phyloP scores from a whole-genome alignment of 768 basidiomycete species.

The Russula ochroleuca region DNA sequence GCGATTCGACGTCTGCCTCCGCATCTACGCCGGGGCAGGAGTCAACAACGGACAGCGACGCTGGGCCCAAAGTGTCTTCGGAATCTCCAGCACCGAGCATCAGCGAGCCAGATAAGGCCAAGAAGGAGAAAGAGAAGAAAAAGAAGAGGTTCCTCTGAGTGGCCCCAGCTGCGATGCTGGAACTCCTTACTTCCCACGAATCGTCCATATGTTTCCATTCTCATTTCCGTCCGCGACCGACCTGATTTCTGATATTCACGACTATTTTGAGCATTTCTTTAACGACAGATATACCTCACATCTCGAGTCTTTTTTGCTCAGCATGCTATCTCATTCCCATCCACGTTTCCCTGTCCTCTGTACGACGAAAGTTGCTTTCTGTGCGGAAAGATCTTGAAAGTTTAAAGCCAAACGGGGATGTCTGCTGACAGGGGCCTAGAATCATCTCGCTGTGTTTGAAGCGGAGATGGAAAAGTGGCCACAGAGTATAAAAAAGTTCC shows the following conservation, averaged over 20 bases:
- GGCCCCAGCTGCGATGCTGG: not conserved
- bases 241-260: conserved; percentile 14
- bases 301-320: not conserved
- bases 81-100: conserved; percentile 59
- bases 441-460: conserved; percentile 32
- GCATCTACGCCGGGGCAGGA: conserved; percentile 3
- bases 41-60: conserved; percentile 16
- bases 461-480: conserved; percentile 49
- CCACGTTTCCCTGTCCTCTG: not conserved
- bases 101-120: conserved; percentile 48
- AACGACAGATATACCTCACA: conserved; percentile 1
- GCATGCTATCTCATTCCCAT: not conserved
- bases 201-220: conserved; percentile 3
- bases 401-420: conserved; percentile 20
- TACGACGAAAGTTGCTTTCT: not conserved
- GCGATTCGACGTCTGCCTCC: conserved; percentile 42
- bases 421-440: conserved; percentile 19
- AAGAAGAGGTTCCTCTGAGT: conserved; percentile 48
- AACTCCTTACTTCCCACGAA: not conserved
- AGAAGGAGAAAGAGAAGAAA: conserved; percentile 51
- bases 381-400: conserved; percentile 7
- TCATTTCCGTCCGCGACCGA: too few species aligned
- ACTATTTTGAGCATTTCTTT: not conserved
- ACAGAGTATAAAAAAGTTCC: conserved; percentile 41
- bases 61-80: conserved; percentile 15